A percentile compares a stretch with the other conserved stretches of the same genome.
Conservation (phyloP, 2,329 filamentous ascomycete genomes). For the Penicillium sp. region DNA sequence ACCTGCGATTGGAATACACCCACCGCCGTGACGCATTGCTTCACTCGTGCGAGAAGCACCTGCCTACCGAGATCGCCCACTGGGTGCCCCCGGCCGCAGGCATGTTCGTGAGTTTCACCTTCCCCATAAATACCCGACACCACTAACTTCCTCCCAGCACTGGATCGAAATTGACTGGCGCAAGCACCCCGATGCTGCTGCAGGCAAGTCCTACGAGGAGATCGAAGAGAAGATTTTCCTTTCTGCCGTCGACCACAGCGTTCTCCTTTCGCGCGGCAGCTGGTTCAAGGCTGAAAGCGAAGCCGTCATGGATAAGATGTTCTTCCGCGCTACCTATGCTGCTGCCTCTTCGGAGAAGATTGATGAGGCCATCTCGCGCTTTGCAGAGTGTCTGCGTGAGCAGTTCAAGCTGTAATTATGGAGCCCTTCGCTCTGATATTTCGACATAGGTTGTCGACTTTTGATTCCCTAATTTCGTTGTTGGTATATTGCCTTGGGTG, state of each 20-base stretch:
- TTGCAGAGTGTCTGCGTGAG: conserved; percentile 67
- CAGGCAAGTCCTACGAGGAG: conserved; percentile 36
- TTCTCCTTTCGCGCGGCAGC: conserved; percentile 75
- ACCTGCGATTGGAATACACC: conserved; percentile 76
- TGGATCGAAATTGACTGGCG: conserved; percentile 47
- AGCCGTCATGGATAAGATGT: conserved; percentile 59
- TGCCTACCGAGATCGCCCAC: conserved; percentile 68
- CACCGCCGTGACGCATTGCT: conserved; percentile 70
- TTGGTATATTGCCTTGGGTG: background rate
- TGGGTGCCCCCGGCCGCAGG: conserved; percentile 79
- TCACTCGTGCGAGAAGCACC: conserved; percentile 68
- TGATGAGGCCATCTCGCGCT: conserved; percentile 64
- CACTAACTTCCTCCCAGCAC: conserved; percentile 29
- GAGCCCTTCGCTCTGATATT: background rate
- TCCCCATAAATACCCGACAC: background rate
- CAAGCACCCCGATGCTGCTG: conserved; percentile 40
- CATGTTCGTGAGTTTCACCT: conserved; percentile 75
- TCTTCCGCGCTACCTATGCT: conserved; percentile 86
- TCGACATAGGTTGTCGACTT: background rate
- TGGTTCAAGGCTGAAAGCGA: conserved; percentile 82
- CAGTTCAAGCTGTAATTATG: conserved; percentile 48
- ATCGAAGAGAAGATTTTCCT: conserved; percentile 87
- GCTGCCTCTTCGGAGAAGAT: conserved; percentile 68
- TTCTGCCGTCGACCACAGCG: conserved; percentile 66
- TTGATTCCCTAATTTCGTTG: background rate